Evolutionary conservation across 2,329 filamentous ascomycete genomes (phyloP).

Genomic region (Mycosphaerella sp.): DNA sequence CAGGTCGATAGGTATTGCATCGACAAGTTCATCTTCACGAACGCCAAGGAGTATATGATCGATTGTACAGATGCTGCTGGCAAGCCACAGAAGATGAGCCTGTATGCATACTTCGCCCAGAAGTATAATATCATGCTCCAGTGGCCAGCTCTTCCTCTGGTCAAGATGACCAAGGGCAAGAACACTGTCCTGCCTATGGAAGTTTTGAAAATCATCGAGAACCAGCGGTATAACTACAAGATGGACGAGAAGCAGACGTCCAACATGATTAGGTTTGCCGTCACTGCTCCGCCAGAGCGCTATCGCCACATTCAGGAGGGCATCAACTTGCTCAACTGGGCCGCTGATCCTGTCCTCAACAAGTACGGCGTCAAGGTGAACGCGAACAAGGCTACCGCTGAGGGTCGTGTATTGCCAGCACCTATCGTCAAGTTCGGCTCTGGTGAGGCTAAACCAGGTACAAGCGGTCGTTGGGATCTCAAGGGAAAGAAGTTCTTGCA

Average conservation of each 20-base stretch:
- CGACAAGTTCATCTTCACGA: slow-evolving; percentile 42
- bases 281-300: slow-evolving; percentile 67
- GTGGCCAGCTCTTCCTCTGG: slow-evolving; percentile 49
- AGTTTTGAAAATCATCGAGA: slow-evolving; percentile 46
- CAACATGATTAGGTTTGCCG: slow-evolving; percentile 89
- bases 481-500: slow-evolving; percentile 70
- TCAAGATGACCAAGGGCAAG: slow-evolving; percentile 51
- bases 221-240: slow-evolving; percentile 55
- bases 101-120: slow-evolving; percentile 53
- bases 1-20: slow-evolving; percentile 45
- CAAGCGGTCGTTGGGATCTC: slow-evolving; percentile 77
- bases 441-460: slow-evolving; percentile 53
- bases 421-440: slow-evolving; percentile 64
- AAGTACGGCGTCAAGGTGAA: slow-evolving; percentile 70
- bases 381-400: slow-evolving; percentile 53
- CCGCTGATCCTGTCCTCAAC: slow-evolving; percentile 60
- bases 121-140: slow-evolving; percentile 47
- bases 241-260: slow-evolving; percentile 61
- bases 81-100: slow-evolving; percentile 40
- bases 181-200: slow-evolving; percentile 53
- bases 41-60: slow-evolving; percentile 42
- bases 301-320: slow-evolving; percentile 61
- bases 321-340: slow-evolving; percentile 62
- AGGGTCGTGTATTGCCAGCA: slow-evolving; percentile 64
- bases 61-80: slow-evolving; percentile 37